These are phyloP conservation scores for Linanthus parryae DNA, from an alignment of 148 eudicot genomes.

Conservation along the genomic window DNA sequence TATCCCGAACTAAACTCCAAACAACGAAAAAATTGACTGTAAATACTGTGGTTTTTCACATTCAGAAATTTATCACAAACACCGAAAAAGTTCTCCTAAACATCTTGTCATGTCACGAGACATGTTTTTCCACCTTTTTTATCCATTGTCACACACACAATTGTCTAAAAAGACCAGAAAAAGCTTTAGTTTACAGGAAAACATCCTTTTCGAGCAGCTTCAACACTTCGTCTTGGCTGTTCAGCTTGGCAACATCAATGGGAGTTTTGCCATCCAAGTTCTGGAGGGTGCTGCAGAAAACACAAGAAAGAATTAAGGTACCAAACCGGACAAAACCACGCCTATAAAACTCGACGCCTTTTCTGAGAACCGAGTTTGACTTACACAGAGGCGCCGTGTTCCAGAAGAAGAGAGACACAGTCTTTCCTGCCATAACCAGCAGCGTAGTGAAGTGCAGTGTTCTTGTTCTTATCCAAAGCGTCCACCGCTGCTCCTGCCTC, in stretches of 20 bases:
- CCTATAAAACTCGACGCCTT: too few relatives aligned
- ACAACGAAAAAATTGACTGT: too few relatives aligned
- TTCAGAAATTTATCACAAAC: too few relatives aligned
- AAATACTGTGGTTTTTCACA: too few relatives aligned
- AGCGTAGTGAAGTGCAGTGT: constrained; percentile 94
- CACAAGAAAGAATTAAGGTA: too few relatives aligned
- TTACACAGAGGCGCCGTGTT: constrained; percentile 93
- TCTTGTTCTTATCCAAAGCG: constrained; percentile 88
- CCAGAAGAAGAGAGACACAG: constrained; percentile 77
- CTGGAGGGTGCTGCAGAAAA: constrained; percentile 87
- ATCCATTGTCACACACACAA: too few relatives aligned
- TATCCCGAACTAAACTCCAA: too few relatives aligned
- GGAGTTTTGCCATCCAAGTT: constrained; percentile 91
- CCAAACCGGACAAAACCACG: constrained; percentile 1
- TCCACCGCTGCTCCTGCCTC: constrained; percentile 89
- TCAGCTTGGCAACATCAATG: constrained; percentile 85
- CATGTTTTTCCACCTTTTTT: too few relatives aligned
- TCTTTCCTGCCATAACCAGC: constrained; percentile 97
- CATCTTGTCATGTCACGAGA: too few relatives aligned
- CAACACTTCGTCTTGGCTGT: constrained; percentile 71
- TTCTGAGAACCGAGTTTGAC: constrained; percentile 15
- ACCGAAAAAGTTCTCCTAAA: too few relatives aligned
- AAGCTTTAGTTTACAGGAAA: constrained; percentile 40
- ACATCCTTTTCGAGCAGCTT: constrained; percentile 87
- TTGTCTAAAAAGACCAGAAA: too few relatives aligned